Evolutionary conservation across 768 basidiomycete species (phyloP), one percentile per base, ranked within the genome.

Genomic region (Calvatia gigantea): DNA sequence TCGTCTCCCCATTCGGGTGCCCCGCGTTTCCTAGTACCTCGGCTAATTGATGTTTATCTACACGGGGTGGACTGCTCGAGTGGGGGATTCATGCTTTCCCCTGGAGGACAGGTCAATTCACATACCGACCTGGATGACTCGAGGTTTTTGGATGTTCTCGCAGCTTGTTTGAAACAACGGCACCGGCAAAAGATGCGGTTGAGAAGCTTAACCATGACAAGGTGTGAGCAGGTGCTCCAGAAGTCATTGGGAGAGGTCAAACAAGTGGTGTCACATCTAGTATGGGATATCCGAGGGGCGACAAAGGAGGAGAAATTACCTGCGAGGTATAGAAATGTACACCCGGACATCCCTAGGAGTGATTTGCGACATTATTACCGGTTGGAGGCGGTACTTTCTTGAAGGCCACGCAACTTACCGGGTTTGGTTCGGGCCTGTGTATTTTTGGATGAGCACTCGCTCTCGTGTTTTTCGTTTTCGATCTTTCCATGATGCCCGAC

Each of bases 81-180:
- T 42, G 75, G 74, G 19, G 74, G 75, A 19, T 70, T 68, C 57
- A 76, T 76, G 75, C 65, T 73, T 23, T 68, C 69, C 7, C 60
- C 63, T 19, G 63, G 55, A 4, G 64, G 61, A 1, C 62, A 65
- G 21, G 57, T 69, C 31, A 71, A 76, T 57, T 74, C 71, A 1
- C 63, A 71, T 48, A 60, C 45, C 46, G 70, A 75, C 51, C 62
- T 73, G 41, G 75, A 75, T 58, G 74, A 76, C 57, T 75, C 74
- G 7, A 64, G 70, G 15, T 76, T 75, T 58, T 63, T 76, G 39
- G 74, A 76, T 37, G 74, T 76, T 3, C 62, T 74, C 14, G 59
- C 66, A 17, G 62, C 68, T 8, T 68, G 65, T 41, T 60, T 76
- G 15, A 62, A 61, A 45, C 64, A 69, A 41, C 66, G 75, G 1